A percentile compares a stretch with the other conserved stretches of the same genome.
Conservation (phyloP, 306 rosid genomes). For the Prunus fruticosa region DNA sequence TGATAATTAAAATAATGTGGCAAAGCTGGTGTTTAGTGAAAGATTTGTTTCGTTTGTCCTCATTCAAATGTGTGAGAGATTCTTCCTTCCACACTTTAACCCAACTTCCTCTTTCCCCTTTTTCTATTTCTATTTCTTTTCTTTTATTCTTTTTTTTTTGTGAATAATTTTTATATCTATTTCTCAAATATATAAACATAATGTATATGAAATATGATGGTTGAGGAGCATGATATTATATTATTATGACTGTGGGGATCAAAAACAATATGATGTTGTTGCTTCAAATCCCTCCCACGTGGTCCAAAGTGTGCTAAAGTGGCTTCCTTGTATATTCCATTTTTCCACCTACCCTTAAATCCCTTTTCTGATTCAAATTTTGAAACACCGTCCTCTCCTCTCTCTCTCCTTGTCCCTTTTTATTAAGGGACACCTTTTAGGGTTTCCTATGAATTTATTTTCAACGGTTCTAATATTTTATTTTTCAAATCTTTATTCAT, state of each 20-base stretch:
- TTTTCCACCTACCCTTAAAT: slow-evolving; percentile 33
- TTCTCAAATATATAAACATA: neutral
- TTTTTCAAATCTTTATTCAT: too few relatives aligned
- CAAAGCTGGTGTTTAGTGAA: slow-evolving; percentile 48
- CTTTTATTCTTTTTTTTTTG: neutral
- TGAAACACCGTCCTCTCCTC: slow-evolving; percentile 48
- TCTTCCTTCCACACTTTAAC: slow-evolving; percentile 32
- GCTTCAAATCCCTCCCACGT: slow-evolving; percentile 47
- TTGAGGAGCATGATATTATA: slow-evolving; percentile 14
- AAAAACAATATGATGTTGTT: slow-evolving; percentile 18
- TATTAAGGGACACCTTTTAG: neutral
- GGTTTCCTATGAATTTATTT: too few relatives aligned
- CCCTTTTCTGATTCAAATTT: slow-evolving; percentile 61
- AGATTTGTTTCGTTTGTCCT: slow-evolving; percentile 71
- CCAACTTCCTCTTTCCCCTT: neutral
- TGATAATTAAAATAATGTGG: slow-evolving; percentile 35
- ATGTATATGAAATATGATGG: neutral
- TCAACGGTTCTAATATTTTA: accelerated
- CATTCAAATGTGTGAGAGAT: slow-evolving; percentile 62
- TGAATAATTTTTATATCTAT: neutral
- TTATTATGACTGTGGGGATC: slow-evolving; percentile 5
- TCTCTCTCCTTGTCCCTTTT: too few relatives aligned
- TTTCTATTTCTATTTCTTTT: neutral
- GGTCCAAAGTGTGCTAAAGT: slow-evolving; percentile 47
- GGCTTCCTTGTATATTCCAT: slow-evolving; percentile 28